Conservation (phyloP, 2,329 filamentous ascomycete genomes). For the Sarocladium strictum region DNA sequence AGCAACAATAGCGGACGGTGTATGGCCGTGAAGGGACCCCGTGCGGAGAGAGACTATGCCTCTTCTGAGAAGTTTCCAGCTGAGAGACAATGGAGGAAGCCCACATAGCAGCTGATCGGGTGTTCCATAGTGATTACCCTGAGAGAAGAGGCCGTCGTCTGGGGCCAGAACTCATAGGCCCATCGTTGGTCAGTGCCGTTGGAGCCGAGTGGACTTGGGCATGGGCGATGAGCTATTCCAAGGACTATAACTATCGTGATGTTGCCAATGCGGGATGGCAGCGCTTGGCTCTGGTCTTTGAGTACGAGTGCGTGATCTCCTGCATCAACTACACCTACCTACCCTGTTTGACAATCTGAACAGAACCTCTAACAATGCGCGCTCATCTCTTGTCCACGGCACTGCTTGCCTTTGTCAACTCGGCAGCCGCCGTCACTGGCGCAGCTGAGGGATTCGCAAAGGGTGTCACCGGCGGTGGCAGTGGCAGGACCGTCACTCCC, state of each 20-base stretch:
- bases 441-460: conserved; percentile 36
- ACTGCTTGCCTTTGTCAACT: conserved; percentile 16
- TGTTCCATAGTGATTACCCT: background rate
- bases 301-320: background rate
- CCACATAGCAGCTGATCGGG: background rate
- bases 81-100: background rate
- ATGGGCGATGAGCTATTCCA: background rate
- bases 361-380: background rate
- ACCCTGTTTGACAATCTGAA: background rate
- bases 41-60: background rate
- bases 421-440: conserved; percentile 27
- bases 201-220: background rate
- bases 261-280: background rate
- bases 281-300: background rate
- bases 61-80: background rate
- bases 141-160: background rate
- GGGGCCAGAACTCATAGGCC: too few species aligned
- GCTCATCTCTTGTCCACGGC: background rate
- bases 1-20: background rate
- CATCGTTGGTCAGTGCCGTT: too few species aligned
- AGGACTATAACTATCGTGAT: background rate
- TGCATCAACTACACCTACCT: background rate
- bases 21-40: background rate
- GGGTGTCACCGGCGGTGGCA: conserved; percentile 56
- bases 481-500: conserved; percentile 47